Evolutionary conservation across 2,329 filamentous ascomycete genomes (phyloP).

Genomic region (Periconia macrospinosa): DNA sequence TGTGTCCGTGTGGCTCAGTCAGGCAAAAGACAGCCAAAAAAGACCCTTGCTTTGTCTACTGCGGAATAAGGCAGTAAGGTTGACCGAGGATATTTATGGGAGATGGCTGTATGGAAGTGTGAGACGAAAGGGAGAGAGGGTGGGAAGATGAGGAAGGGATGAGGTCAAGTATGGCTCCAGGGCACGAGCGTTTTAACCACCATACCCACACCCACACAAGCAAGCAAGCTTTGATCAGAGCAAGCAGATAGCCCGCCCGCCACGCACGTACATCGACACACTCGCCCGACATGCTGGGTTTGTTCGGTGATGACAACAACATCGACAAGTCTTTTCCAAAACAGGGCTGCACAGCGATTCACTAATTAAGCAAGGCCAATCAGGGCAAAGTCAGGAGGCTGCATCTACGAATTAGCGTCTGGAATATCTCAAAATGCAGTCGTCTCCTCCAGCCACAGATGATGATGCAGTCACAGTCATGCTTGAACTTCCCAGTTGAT

Average conservation of each 20-base stretch:
- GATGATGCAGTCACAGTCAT: no score
- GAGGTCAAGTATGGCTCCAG: neutral
- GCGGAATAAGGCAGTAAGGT: no score
- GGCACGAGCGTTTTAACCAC: no score
- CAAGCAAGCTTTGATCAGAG: neutral
- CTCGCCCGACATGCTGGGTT: neutral
- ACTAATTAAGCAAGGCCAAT: no score
- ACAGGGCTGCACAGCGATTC: no score
- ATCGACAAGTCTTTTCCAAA: no score
- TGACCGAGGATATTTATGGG: neutral
- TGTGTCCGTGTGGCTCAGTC: neutral
- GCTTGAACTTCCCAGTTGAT: no score
- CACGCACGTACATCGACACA: neutral
- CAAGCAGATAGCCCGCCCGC: neutral
- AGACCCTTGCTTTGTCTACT: no score
- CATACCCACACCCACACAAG: no score
- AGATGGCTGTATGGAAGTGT: neutral
- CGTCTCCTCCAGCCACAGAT: no score
- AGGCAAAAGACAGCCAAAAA: neutral
- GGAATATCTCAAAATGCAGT: no score
- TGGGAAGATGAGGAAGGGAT: conserved; percentile 1
- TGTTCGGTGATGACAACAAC: neutral
- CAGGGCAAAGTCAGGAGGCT: no score
- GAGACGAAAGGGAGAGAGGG: neutral
- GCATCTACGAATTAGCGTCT: neutral